Evolutionary conservation across 1,284 basidiomycete species (phyloP).

Genomic region (Ceraceosorus bombacis): DNA sequence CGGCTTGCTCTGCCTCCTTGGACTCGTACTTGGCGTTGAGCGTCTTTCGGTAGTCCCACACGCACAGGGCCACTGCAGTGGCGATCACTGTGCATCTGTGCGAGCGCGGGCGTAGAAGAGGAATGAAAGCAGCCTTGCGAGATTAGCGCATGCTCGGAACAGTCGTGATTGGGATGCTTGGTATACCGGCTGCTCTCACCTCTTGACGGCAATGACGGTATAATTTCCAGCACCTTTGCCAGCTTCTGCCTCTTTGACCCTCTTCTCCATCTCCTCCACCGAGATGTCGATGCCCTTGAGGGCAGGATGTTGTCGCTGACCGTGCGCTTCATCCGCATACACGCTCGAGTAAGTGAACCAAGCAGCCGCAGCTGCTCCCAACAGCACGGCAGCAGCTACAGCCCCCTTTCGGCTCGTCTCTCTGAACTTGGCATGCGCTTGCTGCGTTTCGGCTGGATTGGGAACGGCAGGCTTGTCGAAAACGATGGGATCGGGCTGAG

Average conservation of each 20-base stretch:
- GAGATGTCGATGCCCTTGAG: slow-evolving; percentile 24
- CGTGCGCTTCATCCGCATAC: slow-evolving; percentile 28
- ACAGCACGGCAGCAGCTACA: slow-evolving; percentile 9
- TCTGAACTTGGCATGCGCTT: slow-evolving; percentile 38
- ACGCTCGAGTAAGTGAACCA: not conserved
- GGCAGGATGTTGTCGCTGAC: not conserved
- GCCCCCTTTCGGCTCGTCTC: slow-evolving; percentile 18
- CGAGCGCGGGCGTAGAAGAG: not conserved
- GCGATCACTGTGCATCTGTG: slow-evolving; percentile 39
- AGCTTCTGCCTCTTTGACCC: slow-evolving; percentile 32
- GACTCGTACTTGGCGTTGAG: slow-evolving; percentile 33
- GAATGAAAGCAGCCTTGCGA: too few relatives aligned
- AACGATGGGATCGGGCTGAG: slow-evolving; percentile 31
- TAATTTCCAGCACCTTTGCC: slow-evolving; percentile 13
- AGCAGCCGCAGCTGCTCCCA: slow-evolving; percentile 8
- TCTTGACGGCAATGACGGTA: slow-evolving; percentile 31
- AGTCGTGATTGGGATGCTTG: not conserved
- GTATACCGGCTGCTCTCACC: not conserved
- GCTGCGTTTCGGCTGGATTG: slow-evolving; percentile 39
- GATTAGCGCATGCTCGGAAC: too few relatives aligned
- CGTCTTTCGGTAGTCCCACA: slow-evolving; percentile 45
- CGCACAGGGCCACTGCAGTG: slow-evolving; percentile 43
- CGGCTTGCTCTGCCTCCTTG: slow-evolving; percentile 27
- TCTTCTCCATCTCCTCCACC: slow-evolving; percentile 33
- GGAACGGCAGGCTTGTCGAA: slow-evolving; percentile 46